Evolutionary conservation across 768 basidiomycete genomes (phyloP).

Genomic region (Hemileccinum impolitum): DNA sequence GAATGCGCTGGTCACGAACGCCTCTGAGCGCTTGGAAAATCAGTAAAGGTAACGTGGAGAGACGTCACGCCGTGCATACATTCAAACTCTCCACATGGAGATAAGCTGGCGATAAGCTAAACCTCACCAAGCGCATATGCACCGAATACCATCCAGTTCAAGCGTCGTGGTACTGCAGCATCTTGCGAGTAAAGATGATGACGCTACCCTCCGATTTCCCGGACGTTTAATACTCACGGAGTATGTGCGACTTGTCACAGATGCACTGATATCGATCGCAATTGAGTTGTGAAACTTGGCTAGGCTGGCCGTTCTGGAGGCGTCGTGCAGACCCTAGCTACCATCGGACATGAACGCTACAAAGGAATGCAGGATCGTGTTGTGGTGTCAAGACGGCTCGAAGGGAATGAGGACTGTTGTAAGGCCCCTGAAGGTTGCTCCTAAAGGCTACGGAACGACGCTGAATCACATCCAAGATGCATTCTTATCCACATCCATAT

Average conservation of each 20-base stretch:
- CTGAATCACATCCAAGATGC: neutral
- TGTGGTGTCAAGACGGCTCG: neutral
- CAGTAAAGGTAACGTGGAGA: neutral
- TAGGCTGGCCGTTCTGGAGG: neutral
- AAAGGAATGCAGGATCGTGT: neutral
- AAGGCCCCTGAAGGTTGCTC: neutral
- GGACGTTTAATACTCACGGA: slow-evolving; percentile 1
- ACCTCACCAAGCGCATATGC: neutral
- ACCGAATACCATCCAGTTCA: too few relatives aligned
- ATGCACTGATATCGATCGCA: neutral
- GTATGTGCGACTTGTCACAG: neutral
- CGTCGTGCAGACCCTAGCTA: too few relatives aligned
- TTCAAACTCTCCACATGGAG: neutral
- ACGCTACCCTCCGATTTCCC: neutral
- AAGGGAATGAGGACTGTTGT: neutral
- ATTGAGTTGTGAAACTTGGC: neutral
- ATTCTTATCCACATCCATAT: slow-evolving; percentile 2
- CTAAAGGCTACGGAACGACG: neutral
- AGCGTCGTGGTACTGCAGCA: too few relatives aligned
- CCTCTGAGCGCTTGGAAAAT: slow-evolving; percentile 1
- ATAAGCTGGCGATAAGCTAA: neutral
- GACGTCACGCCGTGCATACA: neutral
- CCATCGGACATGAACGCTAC: too few relatives aligned
- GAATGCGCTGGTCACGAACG: neutral
- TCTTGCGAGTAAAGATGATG: neutral